These are phyloP conservation scores for Cicer bijugum DNA, from an alignment of 306 rosid genomes.

Conservation along the genomic window DNA sequence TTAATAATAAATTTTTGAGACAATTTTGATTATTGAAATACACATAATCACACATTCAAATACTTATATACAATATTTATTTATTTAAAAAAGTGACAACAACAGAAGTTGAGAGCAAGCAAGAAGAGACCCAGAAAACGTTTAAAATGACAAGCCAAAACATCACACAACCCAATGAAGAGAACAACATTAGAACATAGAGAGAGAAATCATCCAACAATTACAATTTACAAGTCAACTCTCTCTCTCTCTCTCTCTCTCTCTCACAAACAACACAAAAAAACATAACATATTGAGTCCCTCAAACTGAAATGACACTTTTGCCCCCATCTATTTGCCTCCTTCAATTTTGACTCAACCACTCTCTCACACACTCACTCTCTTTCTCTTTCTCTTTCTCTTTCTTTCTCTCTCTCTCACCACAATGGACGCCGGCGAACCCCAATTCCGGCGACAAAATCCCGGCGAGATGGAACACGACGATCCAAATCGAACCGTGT, in stretches of 20 bases:
- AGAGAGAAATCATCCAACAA: slow-evolving; percentile 44
- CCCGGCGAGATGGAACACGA: background rate
- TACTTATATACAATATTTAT: no score
- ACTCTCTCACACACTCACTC: background rate
- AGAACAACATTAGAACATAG: background rate
- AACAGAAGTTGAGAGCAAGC: background rate
- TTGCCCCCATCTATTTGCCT: slow-evolving; percentile 49
- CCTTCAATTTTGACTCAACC: slow-evolving; percentile 32
- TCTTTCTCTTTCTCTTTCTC: background rate
- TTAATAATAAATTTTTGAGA: no score
- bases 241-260: slow-evolving; percentile 41
- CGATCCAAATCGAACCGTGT: slow-evolving; percentile 50
- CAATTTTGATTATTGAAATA: no score
- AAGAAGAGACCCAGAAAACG: slow-evolving; percentile 41
- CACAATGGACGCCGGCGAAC: slow-evolving; percentile 54
- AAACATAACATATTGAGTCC: background rate
- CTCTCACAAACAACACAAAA: slow-evolving; percentile 22
- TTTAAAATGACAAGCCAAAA: slow-evolving; percentile 53
- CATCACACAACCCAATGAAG: slow-evolving; percentile 5
- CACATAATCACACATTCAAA: no score
- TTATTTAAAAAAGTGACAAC: no score
- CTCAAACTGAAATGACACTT: slow-evolving; percentile 47
- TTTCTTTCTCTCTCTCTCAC: background rate
- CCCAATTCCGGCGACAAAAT: slow-evolving; percentile 37
- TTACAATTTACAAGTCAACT: slow-evolving; percentile 61